Evolutionary conservation across 345 rosid species (phyloP), one percentile per base, ranked within the genome.

Genomic region (Linum tenue): DNA sequence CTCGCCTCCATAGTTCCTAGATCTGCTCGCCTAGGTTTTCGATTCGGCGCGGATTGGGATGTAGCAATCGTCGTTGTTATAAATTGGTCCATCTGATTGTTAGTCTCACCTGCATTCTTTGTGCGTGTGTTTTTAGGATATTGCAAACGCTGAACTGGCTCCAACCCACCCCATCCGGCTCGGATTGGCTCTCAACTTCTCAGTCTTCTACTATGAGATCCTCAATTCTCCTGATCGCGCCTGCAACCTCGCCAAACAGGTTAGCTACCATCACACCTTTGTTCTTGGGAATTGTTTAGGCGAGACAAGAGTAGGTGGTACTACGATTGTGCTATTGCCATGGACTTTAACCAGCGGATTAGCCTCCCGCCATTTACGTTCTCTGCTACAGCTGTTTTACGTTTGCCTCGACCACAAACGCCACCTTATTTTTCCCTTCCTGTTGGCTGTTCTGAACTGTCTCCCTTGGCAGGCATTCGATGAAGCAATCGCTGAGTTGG

Each of bases 221-320:
- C 75, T 85, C 74, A 85, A 83, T 57, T 85, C 90, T 59, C 81
- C 90, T 1, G 90, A 85, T 70, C 83, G 77, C 64, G 90, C 90
- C 70, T 85, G 90, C 73, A 85, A 69, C 74, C 85, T 85, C 76
- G 90, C 90, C 60, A 85, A 85, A 75, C 87, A 85, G 87, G 90
- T 85, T 43, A 43, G 61, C 3, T 15, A 37, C 31, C 31, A 22
- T 40, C 8, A 38, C 56, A 53, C 57, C 62, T 8, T 42, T 2
- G 2, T n/a, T 56, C 4, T 56, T 35, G 40, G 36, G 35, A 40
- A 57, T n/a, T 2, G 39, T 16, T 51, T 5, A 38, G 3, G 16
- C 7, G 22, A 64, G 22, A 39, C 5, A 39, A 35, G 41, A 40
- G 2, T 16, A 15, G 51, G 22, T n/a, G n/a, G n/a, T 16, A 12